Percentiles rank a stretch among this genome's conserved stretches.
These are phyloP conservation scores for Phytophthora ohioensis DNA, from an alignment of 352 stramenopile genomes.

Conservation along the genomic window DNA sequence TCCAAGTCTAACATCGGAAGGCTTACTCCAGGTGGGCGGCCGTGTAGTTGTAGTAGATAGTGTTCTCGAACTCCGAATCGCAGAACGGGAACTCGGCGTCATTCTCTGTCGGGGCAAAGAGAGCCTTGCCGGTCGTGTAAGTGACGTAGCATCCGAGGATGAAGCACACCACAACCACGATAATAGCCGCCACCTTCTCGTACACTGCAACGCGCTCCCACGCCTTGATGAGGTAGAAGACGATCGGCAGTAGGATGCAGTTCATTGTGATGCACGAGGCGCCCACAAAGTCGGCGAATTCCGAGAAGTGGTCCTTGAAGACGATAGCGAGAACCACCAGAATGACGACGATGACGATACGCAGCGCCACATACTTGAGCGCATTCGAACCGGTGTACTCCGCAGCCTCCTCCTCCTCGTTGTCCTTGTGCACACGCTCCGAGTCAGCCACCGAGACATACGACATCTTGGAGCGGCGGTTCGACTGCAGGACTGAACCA, in stretches of 20 bases:
- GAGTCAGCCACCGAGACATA: slow-evolving; percentile 56
- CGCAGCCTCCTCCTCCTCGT: slow-evolving; percentile 40
- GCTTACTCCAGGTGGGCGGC: slow-evolving; percentile 26
- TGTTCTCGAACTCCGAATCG: slow-evolving; percentile 52
- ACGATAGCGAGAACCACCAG: slow-evolving; percentile 49
- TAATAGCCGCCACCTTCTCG: slow-evolving; percentile 35
- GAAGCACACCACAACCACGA: slow-evolving; percentile 45
- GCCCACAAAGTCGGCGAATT: slow-evolving; percentile 71
- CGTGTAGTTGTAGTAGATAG: slow-evolving; percentile 61
- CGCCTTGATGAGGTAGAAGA: slow-evolving; percentile 77
- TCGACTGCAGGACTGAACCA: slow-evolving; percentile 7
- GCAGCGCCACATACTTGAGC: slow-evolving; percentile 45
- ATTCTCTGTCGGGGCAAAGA: slow-evolving; percentile 42
- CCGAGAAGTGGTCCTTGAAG: slow-evolving; percentile 64
- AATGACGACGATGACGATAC: slow-evolving; percentile 45
- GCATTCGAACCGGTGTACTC: slow-evolving; percentile 43
- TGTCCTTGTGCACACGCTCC: slow-evolving; percentile 44
- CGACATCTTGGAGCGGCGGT: slow-evolving; percentile 51
- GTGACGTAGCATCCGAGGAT: slow-evolving; percentile 46
- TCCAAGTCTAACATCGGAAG: slow-evolving; percentile 12
- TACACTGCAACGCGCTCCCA: slow-evolving; percentile 50
- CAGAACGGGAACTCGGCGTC: slow-evolving; percentile 62
- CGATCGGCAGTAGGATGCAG: slow-evolving; percentile 70
- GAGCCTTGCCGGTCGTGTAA: slow-evolving; percentile 53
- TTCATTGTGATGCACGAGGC: slow-evolving; percentile 64